Conservation (phyloP, 2,329 filamentous ascomycete genomes). For the Geosmithia putterillii region DNA sequence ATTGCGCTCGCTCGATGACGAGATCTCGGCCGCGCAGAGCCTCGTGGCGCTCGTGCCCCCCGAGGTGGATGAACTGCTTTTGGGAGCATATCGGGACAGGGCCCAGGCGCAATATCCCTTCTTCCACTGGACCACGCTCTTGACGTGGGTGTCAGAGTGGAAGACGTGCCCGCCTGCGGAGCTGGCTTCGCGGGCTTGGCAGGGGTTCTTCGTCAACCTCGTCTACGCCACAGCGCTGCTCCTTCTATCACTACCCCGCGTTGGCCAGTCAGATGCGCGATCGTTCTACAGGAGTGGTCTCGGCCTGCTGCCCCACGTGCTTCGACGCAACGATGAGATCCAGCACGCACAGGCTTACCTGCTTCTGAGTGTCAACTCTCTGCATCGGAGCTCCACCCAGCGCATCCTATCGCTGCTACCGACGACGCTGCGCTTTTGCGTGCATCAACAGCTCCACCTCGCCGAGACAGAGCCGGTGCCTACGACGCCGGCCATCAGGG, state of each 20-base stretch:
- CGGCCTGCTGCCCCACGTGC: constrained; percentile 7
- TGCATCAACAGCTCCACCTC: constrained; percentile 13
- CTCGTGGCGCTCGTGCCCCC: constrained; percentile 2
- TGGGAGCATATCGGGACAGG: constrained; percentile 12
- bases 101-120: constrained; percentile 14
- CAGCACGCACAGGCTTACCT: constrained; percentile 7
- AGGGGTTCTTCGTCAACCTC: constrained; percentile 14
- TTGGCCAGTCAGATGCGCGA: constrained; percentile 6
- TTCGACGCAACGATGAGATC: constrained; percentile 8
- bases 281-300: constrained; percentile 10
- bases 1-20: neutral
- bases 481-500: neutral
- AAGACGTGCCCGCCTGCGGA: constrained; percentile 4
- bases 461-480: constrained; percentile 8
- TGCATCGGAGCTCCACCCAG: constrained; percentile 13
- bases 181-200: constrained; percentile 6
- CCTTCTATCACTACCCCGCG: constrained; percentile 5
- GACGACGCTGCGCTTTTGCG: constrained; percentile 13
- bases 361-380: constrained; percentile 12
- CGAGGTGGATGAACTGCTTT: constrained; percentile 8
- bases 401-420: constrained; percentile 13
- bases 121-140: constrained; percentile 6
- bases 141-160: constrained; percentile 8
- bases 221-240: constrained; percentile 11
- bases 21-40: neutral